These are phyloP conservation scores for Cytospora piceae DNA, from an alignment of 2,329 filamentous ascomycete genomes.

Conservation along the genomic window DNA sequence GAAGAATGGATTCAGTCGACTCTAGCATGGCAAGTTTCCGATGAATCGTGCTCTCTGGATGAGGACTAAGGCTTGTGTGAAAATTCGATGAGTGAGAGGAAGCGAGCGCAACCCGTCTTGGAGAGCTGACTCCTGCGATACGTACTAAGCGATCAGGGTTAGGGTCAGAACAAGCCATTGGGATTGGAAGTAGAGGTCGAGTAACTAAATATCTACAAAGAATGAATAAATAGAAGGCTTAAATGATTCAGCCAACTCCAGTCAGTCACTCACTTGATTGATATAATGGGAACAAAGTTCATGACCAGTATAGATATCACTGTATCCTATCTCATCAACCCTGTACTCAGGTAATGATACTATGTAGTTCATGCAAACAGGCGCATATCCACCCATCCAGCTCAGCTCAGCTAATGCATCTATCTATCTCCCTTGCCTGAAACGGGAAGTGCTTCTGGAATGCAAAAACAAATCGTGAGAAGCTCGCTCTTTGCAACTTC, in stretches of 20 bases:
- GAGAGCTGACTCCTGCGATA: neutral
- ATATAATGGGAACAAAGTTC: too few relatives aligned
- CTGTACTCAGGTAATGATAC: neutral
- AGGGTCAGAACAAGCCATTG: neutral
- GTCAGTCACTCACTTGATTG: too few relatives aligned
- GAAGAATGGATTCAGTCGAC: neutral
- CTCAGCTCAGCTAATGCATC: neutral
- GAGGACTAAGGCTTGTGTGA: neutral
- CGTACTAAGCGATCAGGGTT: neutral
- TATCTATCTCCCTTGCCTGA: neutral
- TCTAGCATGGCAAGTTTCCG: neutral
- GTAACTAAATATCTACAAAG: too few relatives aligned
- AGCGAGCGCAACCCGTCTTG: neutral
- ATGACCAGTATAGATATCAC: too few relatives aligned
- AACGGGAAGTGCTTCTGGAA: neutral
- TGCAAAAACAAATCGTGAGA: slow-evolving; percentile 13
- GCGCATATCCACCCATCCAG: neutral
- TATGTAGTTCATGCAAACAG: neutral
- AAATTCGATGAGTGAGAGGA: neutral
- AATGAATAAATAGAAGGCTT: too few relatives aligned
- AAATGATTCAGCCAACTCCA: too few relatives aligned
- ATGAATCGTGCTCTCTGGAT: neutral
- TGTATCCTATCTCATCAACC: neutral
- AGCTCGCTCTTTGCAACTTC: slow-evolving; percentile 11
- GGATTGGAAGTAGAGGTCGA: too few relatives aligned